A percentile compares a stretch with the other conserved stretches of the same genome.
Evolutionary conservation across 192 early-diverging fungal genomes (phyloP).

Genomic region (Mortierella hygrophila): DNA sequence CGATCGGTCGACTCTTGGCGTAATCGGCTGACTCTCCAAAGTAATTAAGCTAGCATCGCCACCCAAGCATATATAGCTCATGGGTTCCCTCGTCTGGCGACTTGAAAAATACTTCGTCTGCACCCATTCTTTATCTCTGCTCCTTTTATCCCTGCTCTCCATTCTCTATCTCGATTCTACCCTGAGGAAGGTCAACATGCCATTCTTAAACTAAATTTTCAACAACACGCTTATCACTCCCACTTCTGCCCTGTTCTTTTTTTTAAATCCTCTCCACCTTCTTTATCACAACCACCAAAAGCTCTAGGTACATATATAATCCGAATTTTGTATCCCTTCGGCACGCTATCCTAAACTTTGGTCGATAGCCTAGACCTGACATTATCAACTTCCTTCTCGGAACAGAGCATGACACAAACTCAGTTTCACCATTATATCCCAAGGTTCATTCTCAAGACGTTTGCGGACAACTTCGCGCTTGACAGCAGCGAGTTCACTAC

Average conservation of each 20-base stretch:
- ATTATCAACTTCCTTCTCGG: background rate
- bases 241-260: background rate
- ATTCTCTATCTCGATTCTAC: background rate
- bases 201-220: background rate
- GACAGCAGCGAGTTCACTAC: slow-evolving; percentile 1
- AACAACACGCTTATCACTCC: background rate
- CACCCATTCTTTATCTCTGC: background rate
- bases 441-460: slow-evolving; percentile 46
- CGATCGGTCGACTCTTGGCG: slow-evolving; percentile 3
- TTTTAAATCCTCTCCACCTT: background rate
- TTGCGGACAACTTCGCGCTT: slow-evolving; percentile 27
- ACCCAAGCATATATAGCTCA: no score
- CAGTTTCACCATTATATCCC: slow-evolving; percentile 56
- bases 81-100: no score
- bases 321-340: background rate
- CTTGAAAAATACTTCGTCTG: no score
- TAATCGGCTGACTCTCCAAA: background rate
- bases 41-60: background rate
- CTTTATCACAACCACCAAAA: background rate
- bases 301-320: background rate
- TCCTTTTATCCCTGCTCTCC: no score
- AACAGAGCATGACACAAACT: slow-evolving; percentile 13
- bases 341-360: background rate
- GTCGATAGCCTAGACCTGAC: slow-evolving; percentile 8
- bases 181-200: background rate